Evolutionary conservation across 2,329 filamentous ascomycete genomes (phyloP), one percentile per base, ranked within the genome.

Genomic region (Alternaria gansuensis): DNA sequence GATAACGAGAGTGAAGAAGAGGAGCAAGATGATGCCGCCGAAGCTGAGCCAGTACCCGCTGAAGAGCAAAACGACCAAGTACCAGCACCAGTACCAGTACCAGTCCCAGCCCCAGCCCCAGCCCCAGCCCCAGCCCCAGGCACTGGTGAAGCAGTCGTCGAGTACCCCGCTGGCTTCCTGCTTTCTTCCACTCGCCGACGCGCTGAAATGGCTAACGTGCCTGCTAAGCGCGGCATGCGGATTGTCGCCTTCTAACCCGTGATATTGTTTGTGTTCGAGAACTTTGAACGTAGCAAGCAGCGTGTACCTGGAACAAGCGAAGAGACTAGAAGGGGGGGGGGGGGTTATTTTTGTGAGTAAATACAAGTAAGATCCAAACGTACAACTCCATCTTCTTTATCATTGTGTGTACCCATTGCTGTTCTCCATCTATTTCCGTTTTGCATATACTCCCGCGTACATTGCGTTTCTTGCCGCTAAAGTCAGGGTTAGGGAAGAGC

Each of bases 161-260:
- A 59, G 23, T 39, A 56, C 24, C 59, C 59, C 11, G 59, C 49
- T 23, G 59, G 59, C 13, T 62, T 62, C 51, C 51, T 62, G 6
- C 56, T 43, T 10, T 46, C 53, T 36, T 41, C 54, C 2, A 23
- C 50, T n/a, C 44, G 54, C 11, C 36, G 55, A 21, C 49, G 44
- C 14, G 43, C 36, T 4, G 34, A 48, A 9, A 44, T 36, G 10
- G 43, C 41, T 8, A 40, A 21, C 13, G 48, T 57, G 49, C 54
- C 41, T 7, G 26, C 9, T 23, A 57, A 53, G 34, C 54, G 54
- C 17, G 54, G 54, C 11, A 57, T 57, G 54, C 53, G 26, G 34
- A 41, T 26, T 21, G 17, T 54, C n/a, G 43, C 43, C n/a, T 54
- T 58, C 21, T 58, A 49, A 23, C 31, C 5, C 8, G 11, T 34